phyloP scores from a whole-genome alignment of 495 filamentous ascomycete genomes.

The Podospora sp. region DNA sequence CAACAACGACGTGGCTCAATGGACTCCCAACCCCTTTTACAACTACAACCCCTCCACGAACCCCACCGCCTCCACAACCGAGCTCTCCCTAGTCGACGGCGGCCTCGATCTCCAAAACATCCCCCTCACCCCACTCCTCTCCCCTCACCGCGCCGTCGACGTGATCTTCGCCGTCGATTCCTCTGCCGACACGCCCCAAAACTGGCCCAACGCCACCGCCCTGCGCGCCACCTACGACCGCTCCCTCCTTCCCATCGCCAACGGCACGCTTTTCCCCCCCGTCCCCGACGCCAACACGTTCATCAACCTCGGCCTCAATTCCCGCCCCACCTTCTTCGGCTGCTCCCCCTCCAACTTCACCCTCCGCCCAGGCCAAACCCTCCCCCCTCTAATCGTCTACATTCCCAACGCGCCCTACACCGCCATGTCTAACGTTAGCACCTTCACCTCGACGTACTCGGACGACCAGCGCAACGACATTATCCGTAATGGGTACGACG shows the following conservation, averaged over 20 bases:
- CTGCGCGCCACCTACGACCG: slow-evolving; percentile 84
- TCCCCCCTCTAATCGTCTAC: slow-evolving; percentile 79
- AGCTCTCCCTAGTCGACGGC: slow-evolving; percentile 82
- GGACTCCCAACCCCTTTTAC: slow-evolving; percentile 83
- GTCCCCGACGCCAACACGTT: slow-evolving; percentile 86
- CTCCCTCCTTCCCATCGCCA: slow-evolving; percentile 62
- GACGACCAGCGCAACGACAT: slow-evolving; percentile 68
- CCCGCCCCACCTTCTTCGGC: slow-evolving; percentile 88
- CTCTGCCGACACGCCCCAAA: slow-evolving; percentile 72
- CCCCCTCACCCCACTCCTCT: slow-evolving; percentile 82
- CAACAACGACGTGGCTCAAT: slow-evolving; percentile 80
- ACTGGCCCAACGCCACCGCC: slow-evolving; percentile 87
- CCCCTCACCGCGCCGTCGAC: slow-evolving; percentile 76
- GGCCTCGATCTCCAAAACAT: slow-evolving; percentile 88
- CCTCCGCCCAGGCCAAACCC: slow-evolving; percentile 33
- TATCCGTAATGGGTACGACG: slow-evolving; percentile 81
- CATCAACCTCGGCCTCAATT: slow-evolving; percentile 83
- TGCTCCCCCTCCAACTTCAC: slow-evolving; percentile 75
- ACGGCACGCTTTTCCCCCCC: slow-evolving; percentile 81
- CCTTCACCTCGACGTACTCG: slow-evolving; percentile 66
- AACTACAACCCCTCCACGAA: slow-evolving; percentile 67
- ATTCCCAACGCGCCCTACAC: slow-evolving; percentile 86
- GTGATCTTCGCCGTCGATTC: slow-evolving; percentile 91
- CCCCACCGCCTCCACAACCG: slow-evolving; percentile 52
- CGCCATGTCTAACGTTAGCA: slow-evolving; percentile 70